These are phyloP conservation scores for Avena atlantica DNA, from an alignment of 176 grass and related monocot species.

Conservation along the genomic window DNA sequence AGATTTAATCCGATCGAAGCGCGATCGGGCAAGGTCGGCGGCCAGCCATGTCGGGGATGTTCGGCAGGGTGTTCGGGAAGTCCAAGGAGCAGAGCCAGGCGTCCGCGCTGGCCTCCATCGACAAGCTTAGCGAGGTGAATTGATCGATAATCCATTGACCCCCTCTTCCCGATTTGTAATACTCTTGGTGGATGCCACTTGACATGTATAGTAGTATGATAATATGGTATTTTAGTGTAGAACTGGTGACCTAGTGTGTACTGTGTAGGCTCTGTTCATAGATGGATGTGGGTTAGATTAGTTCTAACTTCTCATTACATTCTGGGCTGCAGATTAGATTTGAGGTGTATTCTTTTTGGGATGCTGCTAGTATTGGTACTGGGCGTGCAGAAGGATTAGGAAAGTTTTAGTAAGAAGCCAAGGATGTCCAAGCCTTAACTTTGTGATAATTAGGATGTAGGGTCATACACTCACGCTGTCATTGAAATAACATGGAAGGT, in stretches of 20 bases:
- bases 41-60: conserved; percentile 58
- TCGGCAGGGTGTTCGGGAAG: conserved; percentile 69
- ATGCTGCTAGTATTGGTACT: background rate
- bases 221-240: background rate
- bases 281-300: background rate
- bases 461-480: background rate
- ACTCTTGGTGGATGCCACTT: background rate
- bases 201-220: background rate
- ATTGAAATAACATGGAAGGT: background rate
- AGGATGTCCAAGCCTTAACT: background rate
- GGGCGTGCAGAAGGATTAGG: background rate
- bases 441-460: background rate
- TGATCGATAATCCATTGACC: background rate
- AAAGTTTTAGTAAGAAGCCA: background rate
- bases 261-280: background rate
- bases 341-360: background rate
- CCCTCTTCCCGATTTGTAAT: background rate
- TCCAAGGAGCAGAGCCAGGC: conserved; percentile 71
- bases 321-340: background rate
- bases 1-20: conserved; percentile 38
- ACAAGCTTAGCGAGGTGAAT: conserved; percentile 81
- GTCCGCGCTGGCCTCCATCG: conserved; percentile 69
- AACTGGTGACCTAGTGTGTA: background rate
- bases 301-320: background rate
- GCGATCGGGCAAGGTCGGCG: background rate